These are phyloP conservation scores for Candida maesae DNA, from an alignment of 805 yeast species.

Conservation along the genomic window DNA sequence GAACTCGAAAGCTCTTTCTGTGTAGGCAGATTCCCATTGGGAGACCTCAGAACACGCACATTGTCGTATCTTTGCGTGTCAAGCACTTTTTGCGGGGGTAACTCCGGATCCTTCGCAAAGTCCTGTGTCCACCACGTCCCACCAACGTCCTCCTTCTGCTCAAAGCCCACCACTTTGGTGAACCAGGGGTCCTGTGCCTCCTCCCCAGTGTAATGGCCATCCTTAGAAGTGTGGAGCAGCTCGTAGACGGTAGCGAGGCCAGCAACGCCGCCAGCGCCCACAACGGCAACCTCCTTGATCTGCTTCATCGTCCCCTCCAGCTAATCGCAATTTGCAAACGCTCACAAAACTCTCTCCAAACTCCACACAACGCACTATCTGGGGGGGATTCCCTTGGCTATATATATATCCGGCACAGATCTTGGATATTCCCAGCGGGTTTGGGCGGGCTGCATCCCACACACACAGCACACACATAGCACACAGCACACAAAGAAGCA, in stretches of 20 bases:
- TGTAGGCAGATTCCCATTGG: slow-evolving; percentile 12
- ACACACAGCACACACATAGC: too few relatives aligned
- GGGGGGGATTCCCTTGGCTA: too few relatives aligned
- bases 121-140: slow-evolving; percentile 40
- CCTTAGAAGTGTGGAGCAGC: slow-evolving; percentile 26
- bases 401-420: too few relatives aligned
- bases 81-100: slow-evolving; percentile 30
- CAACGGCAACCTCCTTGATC: slow-evolving; percentile 35
- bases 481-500: too few relatives aligned
- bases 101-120: slow-evolving; percentile 20
- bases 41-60: slow-evolving; percentile 30
- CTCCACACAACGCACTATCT: too few relatives aligned
- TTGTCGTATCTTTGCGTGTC: slow-evolving; percentile 32
- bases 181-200: slow-evolving; percentile 19
- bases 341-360: too few relatives aligned
- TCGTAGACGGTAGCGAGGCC: slow-evolving; percentile 36
- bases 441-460: too few relatives aligned
- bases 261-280: slow-evolving; percentile 40
- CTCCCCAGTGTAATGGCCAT: slow-evolving; percentile 26
- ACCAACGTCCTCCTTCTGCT: slow-evolving; percentile 40
- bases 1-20: slow-evolving; percentile 20
- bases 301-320: too few relatives aligned
- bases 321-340: too few relatives aligned
- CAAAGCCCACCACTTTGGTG: slow-evolving; percentile 39
- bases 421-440: too few relatives aligned